These are phyloP conservation scores for Penicillium sp. DNA, from an alignment of 2,329 filamentous ascomycete species.

Conservation along the genomic window DNA sequence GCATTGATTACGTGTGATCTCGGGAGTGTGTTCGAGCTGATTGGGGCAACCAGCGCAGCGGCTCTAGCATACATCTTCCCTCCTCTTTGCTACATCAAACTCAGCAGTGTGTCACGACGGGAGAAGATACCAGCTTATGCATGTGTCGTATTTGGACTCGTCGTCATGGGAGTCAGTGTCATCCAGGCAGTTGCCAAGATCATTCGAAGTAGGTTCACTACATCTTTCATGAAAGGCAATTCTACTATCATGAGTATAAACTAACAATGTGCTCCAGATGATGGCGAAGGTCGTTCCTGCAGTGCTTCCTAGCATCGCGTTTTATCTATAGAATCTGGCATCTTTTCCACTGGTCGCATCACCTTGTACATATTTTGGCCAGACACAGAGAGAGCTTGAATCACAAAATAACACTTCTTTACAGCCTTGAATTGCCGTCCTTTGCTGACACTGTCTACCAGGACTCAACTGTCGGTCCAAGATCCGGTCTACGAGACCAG, in stretches of 20 bases:
- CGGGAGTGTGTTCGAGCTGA: conserved; percentile 91
- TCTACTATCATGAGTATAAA: neutral
- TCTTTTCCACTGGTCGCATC: conserved; percentile 5
- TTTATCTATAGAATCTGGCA: conserved; percentile 8
- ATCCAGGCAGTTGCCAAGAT: conserved; percentile 76
- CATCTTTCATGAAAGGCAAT: neutral
- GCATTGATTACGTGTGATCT: conserved; percentile 90
- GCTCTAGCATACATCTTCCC: conserved; percentile 94
- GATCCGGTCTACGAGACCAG: neutral
- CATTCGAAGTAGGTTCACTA: conserved; percentile 46
- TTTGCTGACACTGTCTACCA: neutral
- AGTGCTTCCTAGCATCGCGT: conserved; percentile 13
- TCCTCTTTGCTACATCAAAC: conserved; percentile 91
- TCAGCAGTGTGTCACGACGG: conserved; percentile 77
- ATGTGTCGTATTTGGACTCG: conserved; percentile 77
- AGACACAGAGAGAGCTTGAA: neutral
- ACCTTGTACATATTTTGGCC: neutral
- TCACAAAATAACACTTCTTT: neutral
- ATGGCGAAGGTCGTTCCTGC: conserved; percentile 21
- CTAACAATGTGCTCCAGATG: conserved; percentile 14
- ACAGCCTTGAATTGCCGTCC: neutral
- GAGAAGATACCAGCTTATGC: conserved; percentile 73
- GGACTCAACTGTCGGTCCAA: neutral
- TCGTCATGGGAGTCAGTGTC: conserved; percentile 82
- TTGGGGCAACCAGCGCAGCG: conserved; percentile 92